These are phyloP conservation scores for Bipolaris gigantea DNA, from an alignment of 2,329 filamentous ascomycete genomes.

Conservation along the genomic window DNA sequence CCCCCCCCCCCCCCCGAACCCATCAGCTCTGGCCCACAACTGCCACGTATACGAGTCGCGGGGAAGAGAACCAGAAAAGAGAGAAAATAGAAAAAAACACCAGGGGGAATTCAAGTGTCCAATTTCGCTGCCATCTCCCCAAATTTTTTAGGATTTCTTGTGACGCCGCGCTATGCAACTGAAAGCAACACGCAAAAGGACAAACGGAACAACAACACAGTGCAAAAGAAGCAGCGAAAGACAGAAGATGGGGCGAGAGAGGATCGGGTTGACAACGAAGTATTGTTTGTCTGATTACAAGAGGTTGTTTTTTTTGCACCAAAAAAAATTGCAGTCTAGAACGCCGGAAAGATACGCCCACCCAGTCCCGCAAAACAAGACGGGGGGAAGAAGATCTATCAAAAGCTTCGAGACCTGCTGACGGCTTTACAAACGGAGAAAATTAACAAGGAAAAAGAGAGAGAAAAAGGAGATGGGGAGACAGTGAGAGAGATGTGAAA, in stretches of 20 bases:
- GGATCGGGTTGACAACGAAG: neutral
- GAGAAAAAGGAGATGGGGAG: neutral
- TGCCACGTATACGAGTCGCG: neutral
- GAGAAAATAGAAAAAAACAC: neutral
- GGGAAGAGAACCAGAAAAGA: neutral
- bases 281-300: slow-evolving; percentile 17
- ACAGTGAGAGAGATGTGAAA: neutral
- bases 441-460: neutral
- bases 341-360: neutral
- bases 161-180: slow-evolving; percentile 29
- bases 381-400: neutral
- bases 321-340: slow-evolving; percentile 3
- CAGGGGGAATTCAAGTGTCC: neutral
- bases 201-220: too few relatives aligned
- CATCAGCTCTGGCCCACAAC: too few relatives aligned
- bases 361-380: too few relatives aligned
- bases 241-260: neutral
- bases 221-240: slow-evolving; percentile 6
- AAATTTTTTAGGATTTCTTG: slow-evolving; percentile 20
- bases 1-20: too few relatives aligned
- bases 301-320: slow-evolving; percentile 7
- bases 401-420: slow-evolving; percentile 24
- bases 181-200: slow-evolving; percentile 3
- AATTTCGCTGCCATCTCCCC: slow-evolving; percentile 10
- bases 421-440: slow-evolving; percentile 13